Base-by-base conservation (phyloP, 192 early-diverging fungal species). In the Rhizoclosmatium globosum region DNA sequence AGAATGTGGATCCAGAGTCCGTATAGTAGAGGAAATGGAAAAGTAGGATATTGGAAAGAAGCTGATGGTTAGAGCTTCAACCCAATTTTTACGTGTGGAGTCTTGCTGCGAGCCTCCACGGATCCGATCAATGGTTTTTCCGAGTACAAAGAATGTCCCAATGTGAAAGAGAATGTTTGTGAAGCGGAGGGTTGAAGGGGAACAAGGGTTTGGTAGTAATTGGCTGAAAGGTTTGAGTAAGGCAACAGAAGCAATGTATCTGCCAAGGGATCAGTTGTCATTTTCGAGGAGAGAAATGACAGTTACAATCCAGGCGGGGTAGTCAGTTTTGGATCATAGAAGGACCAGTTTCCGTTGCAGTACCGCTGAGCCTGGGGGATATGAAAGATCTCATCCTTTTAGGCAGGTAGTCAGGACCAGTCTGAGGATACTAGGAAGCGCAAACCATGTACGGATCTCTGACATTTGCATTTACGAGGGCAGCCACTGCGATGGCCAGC, bases 301-400 rank as follows among this genome's bases (percentile, higher is more conserved):
- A 90, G 76, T 81, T 93, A 99, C 88, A 98, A 88, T 13, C 96
- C 97, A 23, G 97, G 96, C 48, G 96, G 97, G n/a, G 97, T 99
- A 0, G 97, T 99, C 39, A 99, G 81, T 79, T 96, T 99, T n/a
- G 92, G 92, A 79, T 99, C 93, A 93, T 94, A 99, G 39, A 78
- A 82, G 53, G 50, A 68, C 78, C 87, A 99, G 57, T 89, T 81
- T 21, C 92, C 92, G 2, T 65, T 23, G 75, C 95, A 96, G 86
- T 97, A 99, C 23, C 77, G 85, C 78, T 95, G 94, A 19, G 95
- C 95, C 82, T 99, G 97, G 21, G 92, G 91, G 21, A 97, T 79
- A 81, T 99, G 97, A 84, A 98, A 99, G 38, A 93, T 88, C 81
- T 99, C 97, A 83, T 99, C 97, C 97, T 2, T 41, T 47, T 48